phyloP scores from a whole-genome alignment of 164 flowering plant genomes.

The Hamamelis virginiana region DNA sequence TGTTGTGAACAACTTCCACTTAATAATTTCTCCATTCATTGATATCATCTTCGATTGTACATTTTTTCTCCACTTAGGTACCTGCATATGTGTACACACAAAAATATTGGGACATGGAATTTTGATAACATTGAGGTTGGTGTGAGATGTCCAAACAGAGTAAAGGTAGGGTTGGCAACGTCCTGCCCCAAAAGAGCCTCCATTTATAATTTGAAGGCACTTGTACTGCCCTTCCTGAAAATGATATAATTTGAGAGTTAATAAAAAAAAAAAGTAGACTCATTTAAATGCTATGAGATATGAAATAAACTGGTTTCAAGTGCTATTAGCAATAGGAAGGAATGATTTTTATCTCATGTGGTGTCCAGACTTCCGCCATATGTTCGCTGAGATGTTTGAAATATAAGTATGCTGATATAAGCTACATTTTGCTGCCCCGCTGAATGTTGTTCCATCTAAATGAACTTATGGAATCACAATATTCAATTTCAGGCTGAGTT shows the following conservation, averaged over 20 bases:
- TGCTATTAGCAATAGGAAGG: neutral
- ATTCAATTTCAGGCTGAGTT: constrained; percentile 54
- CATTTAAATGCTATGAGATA: neutral
- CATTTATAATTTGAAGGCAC: too few species aligned
- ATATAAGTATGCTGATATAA: neutral
- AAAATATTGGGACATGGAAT: too few species aligned
- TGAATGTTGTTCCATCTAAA: neutral
- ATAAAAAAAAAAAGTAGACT: too few species aligned
- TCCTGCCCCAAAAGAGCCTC: too few species aligned
- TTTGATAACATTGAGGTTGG: too few species aligned
- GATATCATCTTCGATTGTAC: too few species aligned
- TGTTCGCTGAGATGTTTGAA: neutral
- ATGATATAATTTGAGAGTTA: neutral
- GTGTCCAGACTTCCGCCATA: neutral
- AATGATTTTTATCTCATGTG: neutral
- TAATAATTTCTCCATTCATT: too few species aligned
- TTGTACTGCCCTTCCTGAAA: neutral
- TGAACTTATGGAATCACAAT: neutral
- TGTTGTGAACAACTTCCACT: too few species aligned
- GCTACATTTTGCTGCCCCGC: neutral
- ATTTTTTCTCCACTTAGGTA: too few species aligned
- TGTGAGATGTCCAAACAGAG: too few species aligned
- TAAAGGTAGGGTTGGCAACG: too few species aligned
- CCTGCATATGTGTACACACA: too few species aligned
- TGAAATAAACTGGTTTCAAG: neutral